These are phyloP conservation scores for Ceratocystis ficicola DNA, from an alignment of 2,329 filamentous ascomycete genomes.

Conservation along the genomic window DNA sequence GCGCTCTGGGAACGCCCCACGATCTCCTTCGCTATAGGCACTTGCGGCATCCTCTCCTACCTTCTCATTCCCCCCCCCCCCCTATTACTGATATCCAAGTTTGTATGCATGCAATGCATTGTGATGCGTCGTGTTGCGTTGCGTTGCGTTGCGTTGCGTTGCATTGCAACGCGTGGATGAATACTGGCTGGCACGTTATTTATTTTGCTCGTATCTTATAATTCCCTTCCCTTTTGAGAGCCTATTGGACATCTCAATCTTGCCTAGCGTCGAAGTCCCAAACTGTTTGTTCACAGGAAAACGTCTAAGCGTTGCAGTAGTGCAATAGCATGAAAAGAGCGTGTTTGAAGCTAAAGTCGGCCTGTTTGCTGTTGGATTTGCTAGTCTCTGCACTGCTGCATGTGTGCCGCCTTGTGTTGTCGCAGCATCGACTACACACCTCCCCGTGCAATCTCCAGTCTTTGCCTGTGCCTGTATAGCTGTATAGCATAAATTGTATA, in stretches of 20 bases:
- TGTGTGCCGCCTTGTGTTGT: not conserved
- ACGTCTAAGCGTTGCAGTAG: slow-evolving; percentile 11
- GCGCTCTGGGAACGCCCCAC: too few species aligned
- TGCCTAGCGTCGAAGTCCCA: not conserved
- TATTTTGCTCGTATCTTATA: slow-evolving; percentile 5
- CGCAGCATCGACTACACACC: not conserved
- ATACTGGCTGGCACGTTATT: not conserved
- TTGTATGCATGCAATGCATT: too few species aligned
- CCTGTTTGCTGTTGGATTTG: not conserved
- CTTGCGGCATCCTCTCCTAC: too few species aligned
- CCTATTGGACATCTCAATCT: not conserved
- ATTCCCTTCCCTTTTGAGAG: not conserved
- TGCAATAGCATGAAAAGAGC: slow-evolving; percentile 8
- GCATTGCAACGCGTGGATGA: too few species aligned
- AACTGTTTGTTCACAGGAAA: too few species aligned
- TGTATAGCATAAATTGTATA: slow-evolving; percentile 8
- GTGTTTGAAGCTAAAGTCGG: slow-evolving; percentile 4
- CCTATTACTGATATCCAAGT: too few species aligned
- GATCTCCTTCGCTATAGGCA: too few species aligned
- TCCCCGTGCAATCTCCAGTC: not conserved
- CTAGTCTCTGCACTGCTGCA: too few species aligned
- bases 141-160: too few species aligned
- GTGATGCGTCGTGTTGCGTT: too few species aligned
- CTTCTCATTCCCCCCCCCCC: too few species aligned
- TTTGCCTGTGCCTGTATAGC: not conserved